phyloP scores from a whole-genome alignment of 148 eudicot genomes.

The Mesembryanthemum crystallinum region DNA sequence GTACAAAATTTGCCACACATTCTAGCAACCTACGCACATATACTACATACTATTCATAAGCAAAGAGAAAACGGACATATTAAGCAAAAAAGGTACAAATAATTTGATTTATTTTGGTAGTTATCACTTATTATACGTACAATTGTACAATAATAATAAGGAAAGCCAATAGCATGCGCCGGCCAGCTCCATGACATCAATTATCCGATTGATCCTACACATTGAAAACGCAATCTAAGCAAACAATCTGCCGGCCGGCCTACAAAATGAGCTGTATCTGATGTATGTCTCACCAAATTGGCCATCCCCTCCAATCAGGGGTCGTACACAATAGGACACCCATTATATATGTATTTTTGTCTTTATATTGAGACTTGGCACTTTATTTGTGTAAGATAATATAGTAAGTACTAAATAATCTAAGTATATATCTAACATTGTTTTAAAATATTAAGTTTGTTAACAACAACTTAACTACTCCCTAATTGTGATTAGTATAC shows the following conservation, averaged over 20 bases:
- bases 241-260: conserved; percentile 12
- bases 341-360: neutral
- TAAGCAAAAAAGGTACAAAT: neutral
- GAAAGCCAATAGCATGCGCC: neutral
- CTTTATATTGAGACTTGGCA: neutral
- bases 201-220: too few relatives aligned
- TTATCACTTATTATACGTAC: too few relatives aligned
- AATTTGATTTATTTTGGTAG: too few relatives aligned
- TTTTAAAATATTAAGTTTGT: neutral
- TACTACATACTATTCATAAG: too few relatives aligned
- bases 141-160: too few relatives aligned
- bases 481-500: conserved; percentile 4
- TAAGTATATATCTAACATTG: neutral
- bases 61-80: neutral
- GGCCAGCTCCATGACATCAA: too few relatives aligned
- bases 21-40: too few relatives aligned
- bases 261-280: conserved; percentile 24
- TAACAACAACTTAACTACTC: neutral
- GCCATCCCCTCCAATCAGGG: conserved; percentile 21
- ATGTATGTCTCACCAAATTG: conserved; percentile 17
- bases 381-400: neutral
- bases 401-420: too few relatives aligned
- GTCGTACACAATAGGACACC: conserved; percentile 28
- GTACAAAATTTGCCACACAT: too few relatives aligned
- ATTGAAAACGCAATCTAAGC: conserved; percentile 23